Evolutionary conservation across 1,139 yeast species (phyloP).

Genomic region (Blastobotrys raffinosifermentans): DNA sequence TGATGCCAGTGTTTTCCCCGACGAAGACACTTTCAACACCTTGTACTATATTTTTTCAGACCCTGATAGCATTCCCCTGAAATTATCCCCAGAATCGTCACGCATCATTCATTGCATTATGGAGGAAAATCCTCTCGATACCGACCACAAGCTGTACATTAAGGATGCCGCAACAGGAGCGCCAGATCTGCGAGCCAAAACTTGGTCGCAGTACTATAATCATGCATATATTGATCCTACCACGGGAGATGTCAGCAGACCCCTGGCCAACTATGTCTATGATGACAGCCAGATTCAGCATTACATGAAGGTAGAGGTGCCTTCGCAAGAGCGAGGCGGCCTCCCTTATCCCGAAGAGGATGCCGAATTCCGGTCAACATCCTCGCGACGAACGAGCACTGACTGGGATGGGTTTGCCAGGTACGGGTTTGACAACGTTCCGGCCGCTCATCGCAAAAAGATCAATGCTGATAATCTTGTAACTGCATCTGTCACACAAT

Average conservation of each 20-base stretch:
- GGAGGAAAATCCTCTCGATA: slow-evolving; percentile 25
- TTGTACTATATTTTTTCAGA: slow-evolving; percentile 67
- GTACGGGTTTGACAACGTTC: slow-evolving; percentile 1
- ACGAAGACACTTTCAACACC: slow-evolving; percentile 74
- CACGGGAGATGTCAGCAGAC: slow-evolving; percentile 26
- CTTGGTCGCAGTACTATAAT: slow-evolving; percentile 35
- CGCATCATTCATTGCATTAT: slow-evolving; percentile 53
- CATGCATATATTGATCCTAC: slow-evolving; percentile 29
- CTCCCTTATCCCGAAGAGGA: slow-evolving; percentile 25
- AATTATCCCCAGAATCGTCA: slow-evolving; percentile 68
- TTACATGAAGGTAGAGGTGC: slow-evolving; percentile 21
- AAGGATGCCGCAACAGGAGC: slow-evolving; percentile 25
- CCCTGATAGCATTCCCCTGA: slow-evolving; percentile 52
- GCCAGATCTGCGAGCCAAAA: slow-evolving; percentile 41
- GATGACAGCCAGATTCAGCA: slow-evolving; percentile 24
- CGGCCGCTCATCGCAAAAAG: slow-evolving; percentile 6
- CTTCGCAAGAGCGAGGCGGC: slow-evolving; percentile 21
- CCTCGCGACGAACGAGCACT: background rate
- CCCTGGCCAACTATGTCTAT: slow-evolving; percentile 29
- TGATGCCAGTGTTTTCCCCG: slow-evolving; percentile 60
- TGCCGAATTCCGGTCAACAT: background rate
- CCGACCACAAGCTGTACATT: slow-evolving; percentile 26
- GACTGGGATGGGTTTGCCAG: background rate
- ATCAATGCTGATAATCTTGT: slow-evolving; percentile 22
- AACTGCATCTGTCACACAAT: slow-evolving; percentile 54